phyloP scores from a whole-genome alignment of 1,139 yeast genomes.

The Candida smagusa region DNA sequence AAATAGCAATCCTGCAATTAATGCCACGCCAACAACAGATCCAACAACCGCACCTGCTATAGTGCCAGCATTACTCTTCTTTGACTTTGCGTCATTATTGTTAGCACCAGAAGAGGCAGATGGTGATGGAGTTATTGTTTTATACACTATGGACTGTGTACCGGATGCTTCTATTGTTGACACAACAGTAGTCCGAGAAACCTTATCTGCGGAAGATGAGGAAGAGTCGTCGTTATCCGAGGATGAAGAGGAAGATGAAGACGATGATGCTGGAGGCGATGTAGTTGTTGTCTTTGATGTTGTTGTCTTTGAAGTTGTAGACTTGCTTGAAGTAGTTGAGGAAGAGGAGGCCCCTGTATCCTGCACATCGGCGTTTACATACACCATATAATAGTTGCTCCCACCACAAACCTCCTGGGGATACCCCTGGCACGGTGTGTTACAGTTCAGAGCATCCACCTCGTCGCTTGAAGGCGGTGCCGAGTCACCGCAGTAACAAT shows the following conservation, averaged over 20 bases:
- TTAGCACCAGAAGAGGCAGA: slow-evolving; percentile 7
- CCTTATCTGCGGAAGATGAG: slow-evolving; percentile 3
- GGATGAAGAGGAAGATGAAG: slow-evolving; percentile 4
- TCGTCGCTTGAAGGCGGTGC: slow-evolving; percentile 32
- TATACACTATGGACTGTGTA: slow-evolving; percentile 11
- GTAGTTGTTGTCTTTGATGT: neutral
- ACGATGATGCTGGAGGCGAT: neutral
- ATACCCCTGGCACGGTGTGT: slow-evolving; percentile 54
- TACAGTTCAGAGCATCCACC: slow-evolving; percentile 41
- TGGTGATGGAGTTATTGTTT: slow-evolving; percentile 14
- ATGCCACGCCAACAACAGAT: slow-evolving; percentile 47
- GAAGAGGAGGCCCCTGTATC: slow-evolving; percentile 14
- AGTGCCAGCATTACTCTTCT: slow-evolving; percentile 43
- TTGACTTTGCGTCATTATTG: slow-evolving; percentile 8
- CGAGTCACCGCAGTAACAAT: slow-evolving; percentile 61
- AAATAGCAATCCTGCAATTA: slow-evolving; percentile 21
- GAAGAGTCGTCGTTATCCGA: slow-evolving; percentile 2
- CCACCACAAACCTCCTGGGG: slow-evolving; percentile 64
- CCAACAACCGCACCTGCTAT: slow-evolving; percentile 74
- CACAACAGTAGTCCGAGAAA: slow-evolving; percentile 8
- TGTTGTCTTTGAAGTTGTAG: slow-evolving; percentile 1
- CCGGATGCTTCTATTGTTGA: slow-evolving; percentile 11
- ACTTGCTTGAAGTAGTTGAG: slow-evolving; percentile 8
- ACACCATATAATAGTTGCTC: slow-evolving; percentile 46
- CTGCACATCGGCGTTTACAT: slow-evolving; percentile 30